Base-by-base conservation (phyloP, 257 asterid species). In the Paraleonurus japonicus region DNA sequence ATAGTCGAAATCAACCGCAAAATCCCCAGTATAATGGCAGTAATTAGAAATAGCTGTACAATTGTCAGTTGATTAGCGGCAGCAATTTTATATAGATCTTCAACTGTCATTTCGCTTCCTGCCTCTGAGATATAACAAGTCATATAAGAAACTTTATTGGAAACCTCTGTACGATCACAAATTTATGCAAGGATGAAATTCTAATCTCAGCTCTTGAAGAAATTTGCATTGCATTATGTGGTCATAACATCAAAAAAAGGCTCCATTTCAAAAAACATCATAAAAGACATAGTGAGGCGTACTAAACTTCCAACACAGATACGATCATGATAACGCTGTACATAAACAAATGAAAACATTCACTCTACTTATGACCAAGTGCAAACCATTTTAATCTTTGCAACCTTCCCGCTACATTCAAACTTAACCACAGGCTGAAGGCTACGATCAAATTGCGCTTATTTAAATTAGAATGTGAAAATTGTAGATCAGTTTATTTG, bases 71-170 rank as follows among this genome's bases (percentile, higher is more conserved):
- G n/a, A 4, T 24, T n/a, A n/a, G n/a, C n/a, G n/a, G n/a, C n/a
- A n/a, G n/a, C n/a, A n/a, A n/a, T n/a, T n/a, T n/a, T n/a, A n/a
- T n/a, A n/a, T n/a, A 86, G 58, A n/a, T n/a, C 2, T n/a, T 83
- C 90, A 39, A 86, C 58, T n/a, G n/a, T n/a, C n/a, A 55, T 84
- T 85, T 87, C 55, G 53, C 81, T 89, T 79, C 83, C 84, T 67
- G 81, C 95, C 76, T 85, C 96, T 87, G 87, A 32, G 45, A 75
- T 64, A 37, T 19, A 67, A 51, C 6, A 75, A 59, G 22, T 22
- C 60, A 50, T 57, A 43, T 62, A 65, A 73, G 57, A 60, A 45
- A 28, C 51, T 1, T 51, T 24, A 28, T 30, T 5, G 5, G 30
- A 55, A 48, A 48, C 45, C 33, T 74, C 11, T 39, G 51, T 30